These are phyloP conservation scores for Colletotrichum noveboracense DNA, from an alignment of 2,329 filamentous ascomycete species.

Conservation along the genomic window DNA sequence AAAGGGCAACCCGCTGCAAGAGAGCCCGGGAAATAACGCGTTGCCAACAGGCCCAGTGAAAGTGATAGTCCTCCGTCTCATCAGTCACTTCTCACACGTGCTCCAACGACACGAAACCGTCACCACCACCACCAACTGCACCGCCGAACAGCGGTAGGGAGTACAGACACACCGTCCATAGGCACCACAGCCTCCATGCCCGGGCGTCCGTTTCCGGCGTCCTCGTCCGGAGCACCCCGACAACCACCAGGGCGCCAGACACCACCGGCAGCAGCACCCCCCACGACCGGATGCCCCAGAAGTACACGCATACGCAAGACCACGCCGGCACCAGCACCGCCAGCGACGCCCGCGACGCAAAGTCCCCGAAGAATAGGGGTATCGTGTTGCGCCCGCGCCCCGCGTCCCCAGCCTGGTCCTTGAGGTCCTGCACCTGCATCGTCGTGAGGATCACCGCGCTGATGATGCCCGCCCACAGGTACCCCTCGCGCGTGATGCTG, in stretches of 20 bases:
- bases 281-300: background rate
- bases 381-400: conserved; percentile 29
- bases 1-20: background rate
- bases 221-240: conserved; percentile 1
- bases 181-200: conserved; percentile 18
- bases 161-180: conserved; percentile 18
- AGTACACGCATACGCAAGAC: conserved; percentile 2
- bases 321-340: conserved; percentile 3
- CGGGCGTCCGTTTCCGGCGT: conserved; percentile 12
- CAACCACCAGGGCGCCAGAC: conserved; percentile 7
- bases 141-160: conserved; percentile 7
- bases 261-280: background rate
- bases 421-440: conserved; percentile 32
- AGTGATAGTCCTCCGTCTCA: background rate
- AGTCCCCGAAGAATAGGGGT: conserved; percentile 31
- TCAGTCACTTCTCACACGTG: background rate
- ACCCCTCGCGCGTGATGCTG: conserved; percentile 12
- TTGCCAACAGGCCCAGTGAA: background rate
- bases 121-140: background rate
- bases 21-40: background rate
- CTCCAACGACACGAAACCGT: conserved; percentile 15
- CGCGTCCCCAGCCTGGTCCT: conserved; percentile 30
- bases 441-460: conserved; percentile 30
- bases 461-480: conserved; percentile 27
- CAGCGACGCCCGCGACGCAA: conserved; percentile 1